Evolutionary conservation across 768 basidiomycete genomes (phyloP).

Genomic region (Lactarius trivialis): DNA sequence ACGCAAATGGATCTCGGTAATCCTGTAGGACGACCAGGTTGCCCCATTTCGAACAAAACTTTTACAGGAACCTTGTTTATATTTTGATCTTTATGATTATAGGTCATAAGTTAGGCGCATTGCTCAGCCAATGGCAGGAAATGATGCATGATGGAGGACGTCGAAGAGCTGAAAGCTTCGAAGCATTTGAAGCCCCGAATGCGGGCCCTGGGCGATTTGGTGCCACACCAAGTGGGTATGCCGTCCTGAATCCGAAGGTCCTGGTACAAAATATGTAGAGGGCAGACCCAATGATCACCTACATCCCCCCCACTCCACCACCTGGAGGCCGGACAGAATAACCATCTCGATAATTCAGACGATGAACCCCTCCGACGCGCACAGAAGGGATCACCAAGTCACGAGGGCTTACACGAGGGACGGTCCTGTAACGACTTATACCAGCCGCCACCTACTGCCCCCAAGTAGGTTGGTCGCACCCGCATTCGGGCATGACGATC

Average conservation of each 20-base stretch:
- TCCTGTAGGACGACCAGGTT: background rate
- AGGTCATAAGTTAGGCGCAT: background rate
- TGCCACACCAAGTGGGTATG: conserved; percentile 6
- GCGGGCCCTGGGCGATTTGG: background rate
- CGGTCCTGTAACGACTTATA: background rate
- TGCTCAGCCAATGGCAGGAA: background rate
- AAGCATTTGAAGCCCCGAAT: background rate
- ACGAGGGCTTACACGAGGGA: no score
- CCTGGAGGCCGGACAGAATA: background rate
- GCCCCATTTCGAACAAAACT: background rate
- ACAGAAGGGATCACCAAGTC: background rate
- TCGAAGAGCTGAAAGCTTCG: background rate
- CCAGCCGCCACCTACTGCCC: background rate
- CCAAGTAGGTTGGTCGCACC: background rate
- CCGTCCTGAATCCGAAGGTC: background rate
- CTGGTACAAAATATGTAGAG: background rate
- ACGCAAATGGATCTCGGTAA: background rate
- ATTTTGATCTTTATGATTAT: background rate
- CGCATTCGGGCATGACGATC: background rate
- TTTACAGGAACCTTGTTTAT: background rate
- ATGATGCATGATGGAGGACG: background rate
- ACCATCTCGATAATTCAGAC: background rate
- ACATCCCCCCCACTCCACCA: background rate
- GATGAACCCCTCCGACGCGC: background rate
- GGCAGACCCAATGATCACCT: background rate